Evolutionary conservation across 805 yeast species (phyloP).

Genomic region (Metschnikowia koreensis): DNA sequence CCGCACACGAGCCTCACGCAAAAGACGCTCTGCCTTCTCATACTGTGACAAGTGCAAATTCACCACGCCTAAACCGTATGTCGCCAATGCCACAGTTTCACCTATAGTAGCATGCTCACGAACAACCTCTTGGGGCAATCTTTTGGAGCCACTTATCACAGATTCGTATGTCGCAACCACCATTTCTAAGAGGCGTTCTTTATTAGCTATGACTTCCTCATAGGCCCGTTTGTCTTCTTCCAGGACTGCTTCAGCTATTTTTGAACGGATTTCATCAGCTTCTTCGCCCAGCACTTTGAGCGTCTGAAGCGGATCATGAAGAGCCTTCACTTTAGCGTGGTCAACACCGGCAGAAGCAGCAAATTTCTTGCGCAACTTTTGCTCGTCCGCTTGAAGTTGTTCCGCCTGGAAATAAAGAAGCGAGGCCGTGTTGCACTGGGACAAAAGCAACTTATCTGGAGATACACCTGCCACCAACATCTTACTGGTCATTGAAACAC

Average conservation of each 20-base stretch:
- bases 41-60: constrained; percentile 58
- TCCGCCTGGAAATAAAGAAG: constrained; percentile 67
- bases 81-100: constrained; percentile 74
- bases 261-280: constrained; percentile 12
- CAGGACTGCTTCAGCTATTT: constrained; percentile 12
- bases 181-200: constrained; percentile 27
- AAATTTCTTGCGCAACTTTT: constrained; percentile 24
- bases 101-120: constrained; percentile 34
- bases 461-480: constrained; percentile 72
- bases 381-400: constrained; percentile 52
- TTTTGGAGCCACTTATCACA: constrained; percentile 33
- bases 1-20: constrained; percentile 68
- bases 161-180: constrained; percentile 36
- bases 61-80: constrained; percentile 83
- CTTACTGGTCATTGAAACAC: constrained; percentile 62
- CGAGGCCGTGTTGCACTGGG: constrained; percentile 70
- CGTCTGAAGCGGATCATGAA: constrained; percentile 18
- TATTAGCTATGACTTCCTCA: constrained; percentile 17
- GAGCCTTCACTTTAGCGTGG: constrained; percentile 16
- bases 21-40: constrained; percentile 54
- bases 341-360: constrained; percentile 27
- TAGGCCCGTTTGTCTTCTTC: constrained; percentile 31
- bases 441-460: constrained; percentile 59
- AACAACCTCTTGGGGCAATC: constrained; percentile 27
- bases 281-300: constrained; percentile 9